Evolutionary conservation across 2,329 filamentous ascomycete species (phyloP), one percentile per base, ranked within the genome.

Genomic region (Claviceps quebecensis): DNA sequence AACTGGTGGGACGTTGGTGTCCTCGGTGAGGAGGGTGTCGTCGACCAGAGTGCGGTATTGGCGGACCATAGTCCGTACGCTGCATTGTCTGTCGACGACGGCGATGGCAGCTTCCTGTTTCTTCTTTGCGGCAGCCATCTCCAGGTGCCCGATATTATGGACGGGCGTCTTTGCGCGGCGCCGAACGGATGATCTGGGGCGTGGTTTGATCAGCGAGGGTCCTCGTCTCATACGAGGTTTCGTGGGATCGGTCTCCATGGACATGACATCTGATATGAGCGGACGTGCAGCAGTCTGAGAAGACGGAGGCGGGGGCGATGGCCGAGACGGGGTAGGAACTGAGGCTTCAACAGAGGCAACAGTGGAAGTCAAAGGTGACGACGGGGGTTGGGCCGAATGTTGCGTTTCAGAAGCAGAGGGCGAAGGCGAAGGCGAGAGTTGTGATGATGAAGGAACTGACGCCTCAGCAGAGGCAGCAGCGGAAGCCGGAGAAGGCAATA

Each of bases 121-220:
- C 7, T 61, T 56, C 46, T 58, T 53, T 45, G 54, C 52, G 14
- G 58, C 53, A 6, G 62, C 58, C 43, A 54, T 62, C 53, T 77
- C 75, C 2, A 75, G 64, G 56, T 77, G 74, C 14, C 73, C 73
- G 52, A 77, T 72, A 9, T 65, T 64, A 43, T 67, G 67, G 22
- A 77, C 71, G 0, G 74, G 75, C 2, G 74, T 77, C 60, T 77
- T 78, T 40, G 73, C 72, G 49, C 71, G 71, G 34, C 71, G 59
- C 48, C 55, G 49, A 22, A 41, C 11, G 11, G 16, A 44, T 23
- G 51, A 38, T 5, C n/a, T 45, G 2, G 43, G 43, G 14, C 49
- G 17, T 41, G 53, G 46, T 23, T 49, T 53, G 29, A 36, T 52
- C 7, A 50, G 45, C 36, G 53, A 50, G 6, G 49, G 49, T 5